Conservation (phyloP, 176 grass and related monocot genomes). For the Rhynchospora tenuis region DNA sequence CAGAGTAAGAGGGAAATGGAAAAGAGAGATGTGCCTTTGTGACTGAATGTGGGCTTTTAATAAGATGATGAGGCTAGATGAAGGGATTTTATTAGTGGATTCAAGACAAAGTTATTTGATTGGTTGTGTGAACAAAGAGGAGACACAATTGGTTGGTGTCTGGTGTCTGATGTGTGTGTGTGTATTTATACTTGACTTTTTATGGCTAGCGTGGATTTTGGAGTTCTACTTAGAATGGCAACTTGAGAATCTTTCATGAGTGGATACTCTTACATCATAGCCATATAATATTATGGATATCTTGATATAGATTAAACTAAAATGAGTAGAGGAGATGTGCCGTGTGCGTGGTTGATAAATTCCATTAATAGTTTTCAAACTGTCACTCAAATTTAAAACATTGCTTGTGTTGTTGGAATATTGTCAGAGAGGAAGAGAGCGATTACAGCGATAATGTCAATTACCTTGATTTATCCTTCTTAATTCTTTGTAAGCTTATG, state of each 20-base stretch:
- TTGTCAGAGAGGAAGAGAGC: neutral
- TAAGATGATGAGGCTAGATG: neutral
- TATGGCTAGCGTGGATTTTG: neutral
- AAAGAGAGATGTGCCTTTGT: slow-evolving; percentile 35
- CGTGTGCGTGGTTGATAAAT: neutral
- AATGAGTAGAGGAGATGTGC: neutral
- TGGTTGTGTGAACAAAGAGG: neutral
- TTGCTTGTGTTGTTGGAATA: neutral
- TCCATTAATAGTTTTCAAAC: neutral
- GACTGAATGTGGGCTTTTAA: slow-evolving; percentile 25
- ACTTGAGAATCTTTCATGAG: neutral
- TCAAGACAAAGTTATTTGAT: neutral
- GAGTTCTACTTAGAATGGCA: neutral
- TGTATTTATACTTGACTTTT: neutral
- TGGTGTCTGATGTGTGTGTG: neutral
- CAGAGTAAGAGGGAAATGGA: slow-evolving; percentile 27
- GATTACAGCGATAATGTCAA: neutral
- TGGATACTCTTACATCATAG: neutral
- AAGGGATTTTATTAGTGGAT: neutral
- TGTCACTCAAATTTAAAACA: neutral
- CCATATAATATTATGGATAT: neutral
- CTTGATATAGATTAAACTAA: neutral
- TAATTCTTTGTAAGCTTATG: neutral
- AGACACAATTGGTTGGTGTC: slow-evolving; percentile 11
- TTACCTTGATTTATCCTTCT: neutral